phyloP scores from a whole-genome alignment of 2,329 filamentous ascomycete genomes.

The Calonectria pauciramosa region DNA sequence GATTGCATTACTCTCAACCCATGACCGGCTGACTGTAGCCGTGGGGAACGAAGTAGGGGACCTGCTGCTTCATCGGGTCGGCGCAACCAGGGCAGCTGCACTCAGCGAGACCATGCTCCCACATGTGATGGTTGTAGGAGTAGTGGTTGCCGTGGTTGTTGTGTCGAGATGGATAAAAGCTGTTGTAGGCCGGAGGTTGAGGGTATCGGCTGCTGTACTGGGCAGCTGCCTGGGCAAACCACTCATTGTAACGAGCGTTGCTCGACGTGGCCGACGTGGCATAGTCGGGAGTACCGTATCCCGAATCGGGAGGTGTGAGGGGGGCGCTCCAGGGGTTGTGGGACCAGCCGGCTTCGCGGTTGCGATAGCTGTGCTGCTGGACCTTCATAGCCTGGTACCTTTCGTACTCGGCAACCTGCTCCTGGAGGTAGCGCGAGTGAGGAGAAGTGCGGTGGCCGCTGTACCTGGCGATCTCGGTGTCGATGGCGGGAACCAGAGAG shows the following conservation, averaged over 20 bases:
- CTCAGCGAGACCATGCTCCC: slow-evolving; percentile 66
- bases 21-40: slow-evolving; percentile 69
- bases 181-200: slow-evolving; percentile 56
- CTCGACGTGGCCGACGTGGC: slow-evolving; percentile 67
- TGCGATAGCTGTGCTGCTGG: slow-evolving; percentile 55
- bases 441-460: slow-evolving; percentile 54
- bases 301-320: slow-evolving; percentile 72
- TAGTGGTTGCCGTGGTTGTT: slow-evolving; percentile 59
- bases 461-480: slow-evolving; percentile 57
- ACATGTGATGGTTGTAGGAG: slow-evolving; percentile 61
- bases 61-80: slow-evolving; percentile 61
- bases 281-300: slow-evolving; percentile 73
- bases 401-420: slow-evolving; percentile 69
- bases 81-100: slow-evolving; percentile 64
- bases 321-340: slow-evolving; percentile 63
- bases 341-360: slow-evolving; percentile 61
- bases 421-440: slow-evolving; percentile 64
- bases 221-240: slow-evolving; percentile 63
- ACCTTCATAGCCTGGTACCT: slow-evolving; percentile 61
- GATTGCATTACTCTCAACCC: slow-evolving; percentile 55
- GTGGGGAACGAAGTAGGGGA: slow-evolving; percentile 63
- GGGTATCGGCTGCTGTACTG: slow-evolving; percentile 62
- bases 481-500: slow-evolving; percentile 62
- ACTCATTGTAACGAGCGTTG: slow-evolving; percentile 70
- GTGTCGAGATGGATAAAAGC: slow-evolving; percentile 58